These are phyloP conservation scores for Brassica rapa DNA, from an alignment of 345 rosid genomes.

Conservation along the genomic window DNA sequence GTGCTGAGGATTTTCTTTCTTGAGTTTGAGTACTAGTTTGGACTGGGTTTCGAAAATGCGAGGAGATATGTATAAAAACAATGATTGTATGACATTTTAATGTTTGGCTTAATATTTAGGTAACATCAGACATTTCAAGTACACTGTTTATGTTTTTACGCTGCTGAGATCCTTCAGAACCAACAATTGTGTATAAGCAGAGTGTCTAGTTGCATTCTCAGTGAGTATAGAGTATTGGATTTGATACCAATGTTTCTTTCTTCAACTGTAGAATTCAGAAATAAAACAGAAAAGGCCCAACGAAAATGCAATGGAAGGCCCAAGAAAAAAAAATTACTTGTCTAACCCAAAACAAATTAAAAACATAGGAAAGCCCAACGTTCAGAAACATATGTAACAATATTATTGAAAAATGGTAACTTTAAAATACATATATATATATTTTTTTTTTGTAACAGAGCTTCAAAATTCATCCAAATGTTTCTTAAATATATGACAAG, in stretches of 20 bases:
- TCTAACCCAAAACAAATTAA: no score
- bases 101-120: constrained; percentile 29
- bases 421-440: no score
- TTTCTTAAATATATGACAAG: neutral
- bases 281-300: neutral
- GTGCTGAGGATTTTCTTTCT: constrained; percentile 20
- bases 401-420: no score
- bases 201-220: neutral
- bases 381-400: no score
- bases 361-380: no score
- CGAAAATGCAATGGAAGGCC: no score
- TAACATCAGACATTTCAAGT: neutral
- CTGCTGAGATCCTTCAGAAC: neutral
- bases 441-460: no score
- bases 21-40: constrained; percentile 36
- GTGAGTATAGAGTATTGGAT: neutral
- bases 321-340: no score
- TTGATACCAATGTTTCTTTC: neutral
- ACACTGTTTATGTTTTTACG: neutral
- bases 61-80: constrained; percentile 34
- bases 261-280: no score
- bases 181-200: neutral
- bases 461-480: no score
- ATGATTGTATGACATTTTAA: constrained; percentile 34
- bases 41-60: constrained; percentile 8